phyloP scores from a whole-genome alignment of 495 filamentous ascomycete species.

The Penicillium alfredii region DNA sequence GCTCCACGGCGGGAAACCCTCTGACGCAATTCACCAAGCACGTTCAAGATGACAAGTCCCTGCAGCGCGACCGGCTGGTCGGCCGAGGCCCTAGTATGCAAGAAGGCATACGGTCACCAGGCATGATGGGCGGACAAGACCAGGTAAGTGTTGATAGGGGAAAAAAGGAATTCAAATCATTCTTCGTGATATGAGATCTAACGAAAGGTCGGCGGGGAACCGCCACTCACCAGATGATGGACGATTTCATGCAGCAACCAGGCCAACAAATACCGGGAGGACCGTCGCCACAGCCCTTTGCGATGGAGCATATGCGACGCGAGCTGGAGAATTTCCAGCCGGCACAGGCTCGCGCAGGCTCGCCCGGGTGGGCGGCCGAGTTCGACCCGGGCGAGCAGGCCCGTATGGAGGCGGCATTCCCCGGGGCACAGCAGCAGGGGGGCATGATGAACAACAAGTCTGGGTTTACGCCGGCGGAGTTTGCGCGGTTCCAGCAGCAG shows the following conservation, averaged over 20 bases:
- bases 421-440: conserved; percentile 43
- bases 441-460: conserved; percentile 40
- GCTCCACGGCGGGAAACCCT: conserved; percentile 93
- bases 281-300: conserved; percentile 50
- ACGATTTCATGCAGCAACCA: conserved; percentile 79
- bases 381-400: conserved; percentile 63
- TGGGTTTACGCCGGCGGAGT: conserved; percentile 79
- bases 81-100: conserved; percentile 61
- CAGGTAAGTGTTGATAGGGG: conserved; percentile 42
- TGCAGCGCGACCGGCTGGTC: conserved; percentile 82
- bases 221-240: conserved; percentile 92
- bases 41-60: conserved; percentile 86
- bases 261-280: conserved; percentile 50
- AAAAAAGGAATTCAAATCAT: too few relatives aligned
- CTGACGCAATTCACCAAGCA: conserved; percentile 95
- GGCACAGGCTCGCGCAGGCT: conserved; percentile 49
- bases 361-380: conserved; percentile 64
- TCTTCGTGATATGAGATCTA: too few relatives aligned
- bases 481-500: conserved; percentile 76
- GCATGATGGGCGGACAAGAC: conserved; percentile 56
- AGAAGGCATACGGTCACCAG: conserved; percentile 57
- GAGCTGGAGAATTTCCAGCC: conserved; percentile 57
- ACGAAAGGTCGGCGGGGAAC: too few relatives aligned
- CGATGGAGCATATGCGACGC: conserved; percentile 64
- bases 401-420: conserved; percentile 76